Percentiles rank a stretch among this genome's conserved stretches.
phyloP scores from a whole-genome alignment of 208 protist species.

The Balamuthia mandrillaris region DNA sequence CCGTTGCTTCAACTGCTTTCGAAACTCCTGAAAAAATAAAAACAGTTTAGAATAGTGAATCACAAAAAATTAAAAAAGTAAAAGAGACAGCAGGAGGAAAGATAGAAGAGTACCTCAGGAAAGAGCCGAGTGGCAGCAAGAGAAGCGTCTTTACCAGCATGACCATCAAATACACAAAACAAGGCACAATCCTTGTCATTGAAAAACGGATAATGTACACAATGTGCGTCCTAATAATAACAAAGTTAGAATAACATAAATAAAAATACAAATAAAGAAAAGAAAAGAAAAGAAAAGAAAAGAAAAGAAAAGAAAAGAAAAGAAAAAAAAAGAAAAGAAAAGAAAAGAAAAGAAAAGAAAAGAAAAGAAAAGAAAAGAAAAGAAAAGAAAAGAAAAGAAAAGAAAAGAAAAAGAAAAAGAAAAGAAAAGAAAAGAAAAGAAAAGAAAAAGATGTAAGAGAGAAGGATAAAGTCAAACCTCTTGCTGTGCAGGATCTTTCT shows the following conservation, averaged over 20 bases:
- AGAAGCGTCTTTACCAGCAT: slow-evolving; percentile 13
- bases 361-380: too few species aligned
- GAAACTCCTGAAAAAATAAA: not conserved
- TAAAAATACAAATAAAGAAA: too few species aligned
- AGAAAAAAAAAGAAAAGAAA: too few species aligned
- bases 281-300: too few species aligned
- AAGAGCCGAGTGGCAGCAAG: not conserved
- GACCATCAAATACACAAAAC: slow-evolving; percentile 33
- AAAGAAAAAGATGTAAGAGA: not conserved
- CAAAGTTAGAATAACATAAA: too few species aligned
- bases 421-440: not conserved
- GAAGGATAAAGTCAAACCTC: not conserved
- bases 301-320: too few species aligned
- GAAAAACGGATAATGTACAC: not conserved
- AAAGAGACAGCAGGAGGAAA: not conserved
- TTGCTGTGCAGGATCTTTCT: slow-evolving; percentile 32
- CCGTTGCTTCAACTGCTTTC: not conserved
- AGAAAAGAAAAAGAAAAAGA: not conserved
- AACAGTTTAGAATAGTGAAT: not conserved
- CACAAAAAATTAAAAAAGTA: not conserved
- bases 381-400: too few species aligned
- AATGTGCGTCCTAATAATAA: not conserved
- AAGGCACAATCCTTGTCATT: not conserved
- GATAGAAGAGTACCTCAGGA: not conserved
- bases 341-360: too few species aligned